Evolutionary conservation across 345 rosid genomes (phyloP).

Genomic region (Salix purpurea): DNA sequence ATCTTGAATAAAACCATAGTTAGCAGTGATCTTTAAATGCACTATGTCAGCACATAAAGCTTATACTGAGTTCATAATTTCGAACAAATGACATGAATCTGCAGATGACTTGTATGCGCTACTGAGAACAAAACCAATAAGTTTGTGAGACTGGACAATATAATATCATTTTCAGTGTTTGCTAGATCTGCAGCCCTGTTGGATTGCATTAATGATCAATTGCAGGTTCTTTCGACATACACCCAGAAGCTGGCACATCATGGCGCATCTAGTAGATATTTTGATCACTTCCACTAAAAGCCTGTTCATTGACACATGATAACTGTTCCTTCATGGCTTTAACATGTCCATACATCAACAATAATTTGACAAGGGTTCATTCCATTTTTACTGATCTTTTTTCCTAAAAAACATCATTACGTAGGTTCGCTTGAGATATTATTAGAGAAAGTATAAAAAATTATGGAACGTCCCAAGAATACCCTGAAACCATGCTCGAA

Average conservation of each 20-base stretch:
- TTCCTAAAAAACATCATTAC: not conserved
- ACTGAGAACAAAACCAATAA: not conserved
- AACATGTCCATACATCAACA: not conserved
- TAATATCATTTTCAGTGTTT: not conserved
- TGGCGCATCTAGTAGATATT: not conserved
- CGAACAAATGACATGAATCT: not conserved
- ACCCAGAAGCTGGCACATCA: not conserved
- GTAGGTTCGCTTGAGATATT: not conserved
- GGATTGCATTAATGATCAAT: too few relatives aligned
- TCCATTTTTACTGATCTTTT: not conserved
- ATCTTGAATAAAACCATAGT: not conserved
- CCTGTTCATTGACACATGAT: not conserved
- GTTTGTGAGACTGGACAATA: not conserved
- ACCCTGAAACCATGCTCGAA: not conserved
- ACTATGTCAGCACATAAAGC: not conserved
- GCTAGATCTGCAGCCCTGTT: not conserved
- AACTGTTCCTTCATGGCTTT: not conserved
- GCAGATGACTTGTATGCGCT: not conserved
- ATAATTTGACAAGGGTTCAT: not conserved
- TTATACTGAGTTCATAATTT: not conserved
- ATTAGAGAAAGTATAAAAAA: not conserved
- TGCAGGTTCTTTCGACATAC: not conserved
- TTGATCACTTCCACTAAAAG: not conserved
- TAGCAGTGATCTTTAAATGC: not conserved
- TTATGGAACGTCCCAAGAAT: not conserved